phyloP scores from a whole-genome alignment of 2,329 filamentous ascomycete genomes.

The Plenodomus biglobosus region DNA sequence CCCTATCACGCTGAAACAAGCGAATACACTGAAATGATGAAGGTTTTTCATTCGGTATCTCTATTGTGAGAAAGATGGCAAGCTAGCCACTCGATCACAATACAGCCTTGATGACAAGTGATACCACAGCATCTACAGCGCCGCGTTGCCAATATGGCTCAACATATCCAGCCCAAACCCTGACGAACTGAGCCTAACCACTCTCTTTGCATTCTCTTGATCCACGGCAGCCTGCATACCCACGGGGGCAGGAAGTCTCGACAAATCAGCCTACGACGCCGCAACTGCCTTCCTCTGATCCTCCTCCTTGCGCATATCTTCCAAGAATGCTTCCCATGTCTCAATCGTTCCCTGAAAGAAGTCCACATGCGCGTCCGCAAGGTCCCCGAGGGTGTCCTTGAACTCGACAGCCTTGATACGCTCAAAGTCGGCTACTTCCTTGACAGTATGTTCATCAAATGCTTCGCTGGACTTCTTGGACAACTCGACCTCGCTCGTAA shows the following conservation, averaged over 20 bases:
- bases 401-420: slow-evolving; percentile 95
- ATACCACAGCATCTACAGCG: not conserved
- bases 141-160: not conserved
- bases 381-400: slow-evolving; percentile 76
- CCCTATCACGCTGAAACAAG: not conserved
- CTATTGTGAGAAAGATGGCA: not conserved
- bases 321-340: slow-evolving; percentile 88
- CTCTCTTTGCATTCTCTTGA: not conserved
- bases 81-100: not conserved
- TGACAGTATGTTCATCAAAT: slow-evolving; percentile 94
- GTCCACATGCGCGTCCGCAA: slow-evolving; percentile 81
- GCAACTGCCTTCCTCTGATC: slow-evolving; percentile 35
- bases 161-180: not conserved
- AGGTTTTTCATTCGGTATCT: not conserved
- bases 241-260: not conserved
- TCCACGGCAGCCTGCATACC: not conserved
- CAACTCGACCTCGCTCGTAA: slow-evolving; percentile 81
- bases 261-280: slow-evolving; percentile 16
- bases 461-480: slow-evolving; percentile 85
- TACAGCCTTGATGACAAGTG: not conserved
- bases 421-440: slow-evolving; percentile 92
- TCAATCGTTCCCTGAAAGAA: slow-evolving; percentile 81
- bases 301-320: slow-evolving; percentile 76
- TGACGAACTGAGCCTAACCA: not conserved
- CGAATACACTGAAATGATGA: not conserved